Evolutionary conservation across 2,329 filamentous ascomycete species (phyloP).

Genomic region (Calycina marina): DNA sequence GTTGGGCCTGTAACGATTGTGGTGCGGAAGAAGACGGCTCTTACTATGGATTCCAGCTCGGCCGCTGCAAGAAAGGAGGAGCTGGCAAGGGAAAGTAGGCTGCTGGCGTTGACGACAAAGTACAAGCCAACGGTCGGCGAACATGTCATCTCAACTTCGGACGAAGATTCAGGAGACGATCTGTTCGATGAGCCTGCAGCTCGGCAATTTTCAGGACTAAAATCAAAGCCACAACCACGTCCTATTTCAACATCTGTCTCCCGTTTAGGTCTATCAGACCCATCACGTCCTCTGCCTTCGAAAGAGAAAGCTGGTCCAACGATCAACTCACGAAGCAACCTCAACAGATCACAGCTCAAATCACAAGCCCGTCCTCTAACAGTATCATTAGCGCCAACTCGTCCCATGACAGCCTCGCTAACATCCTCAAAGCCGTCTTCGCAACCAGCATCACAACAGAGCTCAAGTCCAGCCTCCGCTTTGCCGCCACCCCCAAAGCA

Average conservation of each 20-base stretch:
- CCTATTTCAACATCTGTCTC: no score
- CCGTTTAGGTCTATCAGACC: no score
- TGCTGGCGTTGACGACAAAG: conserved; percentile 14
- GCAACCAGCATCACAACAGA: neutral
- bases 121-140: conserved; percentile 2
- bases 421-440: neutral
- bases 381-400: no score
- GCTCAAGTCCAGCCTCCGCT: neutral
- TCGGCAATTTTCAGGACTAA: no score
- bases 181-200: conserved; percentile 12
- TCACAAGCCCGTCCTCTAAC: no score
- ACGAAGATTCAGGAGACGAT: conserved; percentile 15
- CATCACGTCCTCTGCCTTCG: no score
- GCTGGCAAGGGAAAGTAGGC: conserved; percentile 23
- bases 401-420: no score
- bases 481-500: conserved; percentile 1
- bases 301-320: no score
- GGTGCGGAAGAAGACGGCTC: conserved; percentile 16
- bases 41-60: conserved; percentile 6
- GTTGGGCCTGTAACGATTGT: conserved; percentile 16
- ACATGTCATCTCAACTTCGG: conserved; percentile 14
- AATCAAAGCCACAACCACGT: no score
- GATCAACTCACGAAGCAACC: no score
- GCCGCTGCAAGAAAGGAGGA: conserved; percentile 21
- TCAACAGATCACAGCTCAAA: no score